These are phyloP conservation scores for Vicia sativa DNA, from an alignment of 306 rosid species.

Conservation along the genomic window DNA sequence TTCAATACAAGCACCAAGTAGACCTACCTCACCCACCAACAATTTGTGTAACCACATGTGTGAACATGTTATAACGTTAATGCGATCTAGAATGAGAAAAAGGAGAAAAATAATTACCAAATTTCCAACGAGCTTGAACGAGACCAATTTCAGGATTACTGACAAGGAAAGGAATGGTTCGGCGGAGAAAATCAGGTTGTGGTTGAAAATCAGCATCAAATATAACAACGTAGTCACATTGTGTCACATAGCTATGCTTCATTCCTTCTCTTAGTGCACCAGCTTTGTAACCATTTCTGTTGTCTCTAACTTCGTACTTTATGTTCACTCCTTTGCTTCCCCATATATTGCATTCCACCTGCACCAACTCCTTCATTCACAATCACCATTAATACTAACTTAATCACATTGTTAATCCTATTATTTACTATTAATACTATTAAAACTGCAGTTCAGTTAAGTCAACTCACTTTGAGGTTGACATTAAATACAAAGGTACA, in stretches of 20 bases:
- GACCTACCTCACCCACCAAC: slow-evolving; percentile 6
- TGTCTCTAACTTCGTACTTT: slow-evolving; percentile 78
- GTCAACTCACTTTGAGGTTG: too few species aligned
- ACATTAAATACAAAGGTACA: too few species aligned
- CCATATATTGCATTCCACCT: slow-evolving; percentile 81
- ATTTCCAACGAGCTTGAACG: slow-evolving; percentile 85
- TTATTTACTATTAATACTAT: too few species aligned
- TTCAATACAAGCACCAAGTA: slow-evolving; percentile 8
- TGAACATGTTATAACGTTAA: background rate
- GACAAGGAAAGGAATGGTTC: slow-evolving; percentile 71
- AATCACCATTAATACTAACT: too few species aligned
- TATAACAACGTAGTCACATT: slow-evolving; percentile 74
- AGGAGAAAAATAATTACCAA: slow-evolving; percentile 48
- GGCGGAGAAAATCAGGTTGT: slow-evolving; percentile 68
- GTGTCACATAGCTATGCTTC: slow-evolving; percentile 64
- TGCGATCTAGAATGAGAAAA: background rate
- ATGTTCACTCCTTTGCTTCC: slow-evolving; percentile 74
- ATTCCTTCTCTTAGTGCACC: slow-evolving; percentile 86
- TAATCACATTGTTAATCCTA: too few species aligned
- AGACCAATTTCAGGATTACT: slow-evolving; percentile 70
- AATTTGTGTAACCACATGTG: background rate
- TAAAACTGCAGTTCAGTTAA: too few species aligned
- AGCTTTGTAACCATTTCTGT: slow-evolving; percentile 82
- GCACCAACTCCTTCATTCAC: slow-evolving; percentile 63
- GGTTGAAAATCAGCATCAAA: slow-evolving; percentile 47